Base-by-base conservation (phyloP, 139 green algal genomes). In the Medakamo hakoo region DNA sequence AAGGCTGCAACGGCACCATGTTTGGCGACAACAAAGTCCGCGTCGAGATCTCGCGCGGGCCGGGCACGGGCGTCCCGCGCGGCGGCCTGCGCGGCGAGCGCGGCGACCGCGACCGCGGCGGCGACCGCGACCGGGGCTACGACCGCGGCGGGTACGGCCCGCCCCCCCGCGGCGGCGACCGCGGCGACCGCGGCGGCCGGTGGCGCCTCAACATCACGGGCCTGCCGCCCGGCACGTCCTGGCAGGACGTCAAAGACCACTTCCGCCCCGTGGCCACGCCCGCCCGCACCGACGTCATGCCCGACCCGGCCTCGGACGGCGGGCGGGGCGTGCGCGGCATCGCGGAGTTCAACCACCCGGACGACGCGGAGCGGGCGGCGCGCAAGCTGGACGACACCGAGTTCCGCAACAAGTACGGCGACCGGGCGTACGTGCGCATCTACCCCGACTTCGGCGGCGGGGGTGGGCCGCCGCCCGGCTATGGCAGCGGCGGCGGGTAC, bases 181-280 rank as follows among this genome's bases (percentile, higher is more conserved):
- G 74, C 55, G 63, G 74, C 26, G 63, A 65, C 27, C 87, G 76
- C 31, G 71, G 75, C 21, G n/a, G n/a, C n/a, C n/a, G n/a, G n/a
- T 93, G 73, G 71, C 74, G 86, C 4, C 80, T 89, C 0, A 70
- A 84, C 1, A 84, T 96, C 30, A 79, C 79, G 27, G 75, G 73
- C 32, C 82, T 97, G 63, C 90, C 90, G 24, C 56, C 76, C 5
- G 86, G 78, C 16, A 83, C 81, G n/a, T 88, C 75, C 61, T 97
- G 90, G 90, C 90, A 97, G 70, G 90, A 97, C 69, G 76, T 97
- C 19, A 97, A 97, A 80, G 85, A 93, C 28, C 78, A 85, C 64
- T 78, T 91, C 62, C 76, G 83, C 27, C 65, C 73, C 58, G 71
- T 77, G 23, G 72, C 70, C 48, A 86, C 79, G 74, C 85, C 85